A percentile compares a stretch with the other conserved stretches of the same genome.
Evolutionary conservation across 1,284 basidiomycete species (phyloP).

Genomic region (Leccinum fallax): DNA sequence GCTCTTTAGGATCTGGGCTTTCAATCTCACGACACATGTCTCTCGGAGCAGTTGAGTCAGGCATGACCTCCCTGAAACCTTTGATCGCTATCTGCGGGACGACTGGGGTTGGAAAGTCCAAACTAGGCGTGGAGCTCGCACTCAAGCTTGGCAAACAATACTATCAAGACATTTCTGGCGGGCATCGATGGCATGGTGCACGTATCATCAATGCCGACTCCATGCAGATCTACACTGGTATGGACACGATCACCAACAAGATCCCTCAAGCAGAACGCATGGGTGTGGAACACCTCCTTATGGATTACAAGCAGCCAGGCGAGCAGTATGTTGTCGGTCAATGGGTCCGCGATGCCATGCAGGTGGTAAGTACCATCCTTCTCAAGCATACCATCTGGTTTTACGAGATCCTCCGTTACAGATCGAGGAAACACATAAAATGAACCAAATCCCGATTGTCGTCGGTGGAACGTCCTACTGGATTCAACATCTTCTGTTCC

Average conservation of each 20-base stretch:
- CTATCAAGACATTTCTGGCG: constrained; percentile 15
- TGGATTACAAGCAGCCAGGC: constrained; percentile 85
- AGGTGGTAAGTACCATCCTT: constrained; percentile 51
- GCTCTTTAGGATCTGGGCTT: not conserved
- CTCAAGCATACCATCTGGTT: not conserved
- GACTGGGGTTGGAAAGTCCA: constrained; percentile 97
- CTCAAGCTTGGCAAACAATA: constrained; percentile 47
- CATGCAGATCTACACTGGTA: constrained; percentile 96
- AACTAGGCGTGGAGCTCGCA: constrained; percentile 88
- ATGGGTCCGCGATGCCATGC: constrained; percentile 79
- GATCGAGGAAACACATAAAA: constrained; percentile 70
- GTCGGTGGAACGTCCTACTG: constrained; percentile 98
- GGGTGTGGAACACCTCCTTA: constrained; percentile 86
- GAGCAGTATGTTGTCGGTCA: constrained; percentile 87
- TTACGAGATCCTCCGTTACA: constrained; percentile 32
- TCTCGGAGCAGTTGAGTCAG: not conserved
- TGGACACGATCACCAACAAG: constrained; percentile 97
- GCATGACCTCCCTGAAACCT: constrained; percentile 43
- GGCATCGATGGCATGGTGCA: constrained; percentile 56
- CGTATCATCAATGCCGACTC: constrained; percentile 94
- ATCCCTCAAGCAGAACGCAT: constrained; percentile 75
- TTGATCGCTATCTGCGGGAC: constrained; percentile 90
- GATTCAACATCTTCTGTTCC: constrained; percentile 91
- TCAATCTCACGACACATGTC: not conserved
- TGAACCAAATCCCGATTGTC: constrained; percentile 77